phyloP scores from a whole-genome alignment of 768 basidiomycete genomes.

The Agaricus bisporus region DNA sequence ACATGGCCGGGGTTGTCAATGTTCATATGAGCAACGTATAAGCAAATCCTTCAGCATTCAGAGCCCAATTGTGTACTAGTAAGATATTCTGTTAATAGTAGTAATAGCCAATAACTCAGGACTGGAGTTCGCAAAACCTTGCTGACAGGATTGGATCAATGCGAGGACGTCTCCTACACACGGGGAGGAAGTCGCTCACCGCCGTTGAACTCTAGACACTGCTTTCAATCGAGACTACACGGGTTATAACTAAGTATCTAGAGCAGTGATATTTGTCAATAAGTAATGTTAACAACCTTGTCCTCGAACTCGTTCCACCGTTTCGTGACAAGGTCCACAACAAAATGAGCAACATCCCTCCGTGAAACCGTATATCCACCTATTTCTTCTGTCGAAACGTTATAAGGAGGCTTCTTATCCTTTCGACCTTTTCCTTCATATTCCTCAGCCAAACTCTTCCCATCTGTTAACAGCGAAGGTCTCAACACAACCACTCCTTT shows the following conservation, averaged over 20 bases:
- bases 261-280: conserved; percentile 22
- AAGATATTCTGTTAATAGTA: too few relatives aligned
- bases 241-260: conserved; percentile 38
- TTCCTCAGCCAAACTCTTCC: conserved; percentile 38
- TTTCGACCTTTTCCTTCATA: conserved; percentile 5
- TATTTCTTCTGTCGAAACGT: conserved; percentile 36
- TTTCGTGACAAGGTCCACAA: conserved; percentile 39
- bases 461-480: conserved; percentile 55
- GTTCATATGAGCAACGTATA: too few relatives aligned
- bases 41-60: too few relatives aligned
- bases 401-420: conserved; percentile 33
- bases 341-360: conserved; percentile 60
- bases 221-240: too few relatives aligned
- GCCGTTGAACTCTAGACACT: too few relatives aligned
- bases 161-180: too few relatives aligned
- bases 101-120: too few relatives aligned
- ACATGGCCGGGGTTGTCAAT: background rate
- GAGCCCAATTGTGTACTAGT: too few relatives aligned
- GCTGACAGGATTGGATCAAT: too few relatives aligned
- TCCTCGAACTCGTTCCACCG: conserved; percentile 50
- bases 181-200: too few relatives aligned
- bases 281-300: conserved; percentile 42
- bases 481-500: conserved; percentile 45
- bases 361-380: conserved; percentile 50
- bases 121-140: too few relatives aligned